Evolutionary conservation across 768 basidiomycete species (phyloP).

Genomic region (Gloeostereum incarnatum): DNA sequence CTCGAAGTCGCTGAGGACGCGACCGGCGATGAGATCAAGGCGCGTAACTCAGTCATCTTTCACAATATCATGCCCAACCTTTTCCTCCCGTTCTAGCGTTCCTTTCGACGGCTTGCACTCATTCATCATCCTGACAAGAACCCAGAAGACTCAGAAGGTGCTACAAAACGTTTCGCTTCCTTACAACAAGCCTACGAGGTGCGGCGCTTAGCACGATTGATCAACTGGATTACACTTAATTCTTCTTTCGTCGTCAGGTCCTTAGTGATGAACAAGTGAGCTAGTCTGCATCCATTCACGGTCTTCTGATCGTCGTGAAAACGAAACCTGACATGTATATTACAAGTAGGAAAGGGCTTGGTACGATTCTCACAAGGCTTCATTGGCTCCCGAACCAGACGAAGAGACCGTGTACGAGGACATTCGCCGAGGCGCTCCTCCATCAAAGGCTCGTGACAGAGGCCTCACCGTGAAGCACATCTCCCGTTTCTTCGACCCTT

Average conservation of each 20-base stretch:
- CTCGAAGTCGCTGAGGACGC: conserved; percentile 78
- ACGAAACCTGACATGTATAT: conserved; percentile 9
- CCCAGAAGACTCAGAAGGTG: conserved; percentile 67
- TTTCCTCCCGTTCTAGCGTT: conserved; percentile 35
- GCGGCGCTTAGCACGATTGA: too few species aligned
- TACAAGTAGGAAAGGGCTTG: conserved; percentile 90
- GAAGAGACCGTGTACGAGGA: conserved; percentile 81
- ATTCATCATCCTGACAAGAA: conserved; percentile 81
- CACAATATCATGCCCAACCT: not conserved
- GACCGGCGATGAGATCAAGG: conserved; percentile 85
- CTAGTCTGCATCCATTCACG: not conserved
- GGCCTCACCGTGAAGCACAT: conserved; percentile 79
- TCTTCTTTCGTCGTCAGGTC: conserved; percentile 37
- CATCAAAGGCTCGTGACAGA: conserved; percentile 46
- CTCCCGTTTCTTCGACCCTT: conserved; percentile 73
- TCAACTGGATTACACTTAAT: not conserved
- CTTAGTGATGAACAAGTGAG: conserved; percentile 91
- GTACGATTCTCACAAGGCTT: conserved; percentile 91
- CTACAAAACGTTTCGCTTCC: conserved; percentile 79
- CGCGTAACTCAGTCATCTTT: conserved; percentile 10
- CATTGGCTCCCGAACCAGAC: conserved; percentile 73
- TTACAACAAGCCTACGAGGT: conserved; percentile 97
- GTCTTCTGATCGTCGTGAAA: conserved; percentile 3
- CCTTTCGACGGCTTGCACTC: conserved; percentile 79
- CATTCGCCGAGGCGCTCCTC: conserved; percentile 61